Evolutionary conservation across 768 basidiomycete genomes (phyloP).

Genomic region (Grammothele lineata): DNA sequence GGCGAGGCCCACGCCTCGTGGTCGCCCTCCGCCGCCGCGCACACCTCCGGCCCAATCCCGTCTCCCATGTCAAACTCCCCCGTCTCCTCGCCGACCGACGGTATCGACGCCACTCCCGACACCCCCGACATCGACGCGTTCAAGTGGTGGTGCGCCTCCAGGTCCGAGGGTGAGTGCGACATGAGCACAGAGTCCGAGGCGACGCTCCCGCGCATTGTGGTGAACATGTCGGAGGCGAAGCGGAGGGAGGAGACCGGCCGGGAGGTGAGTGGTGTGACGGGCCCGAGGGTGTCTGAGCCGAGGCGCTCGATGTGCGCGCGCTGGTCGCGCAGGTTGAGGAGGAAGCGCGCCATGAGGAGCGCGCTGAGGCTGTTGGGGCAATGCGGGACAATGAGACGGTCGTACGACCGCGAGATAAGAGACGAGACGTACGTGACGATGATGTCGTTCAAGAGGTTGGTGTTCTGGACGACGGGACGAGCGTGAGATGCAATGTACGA

Average conservation of each 20-base stretch:
- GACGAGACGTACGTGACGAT: conserved; percentile 10
- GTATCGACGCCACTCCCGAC: background rate
- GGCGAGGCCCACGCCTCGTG: too few relatives aligned
- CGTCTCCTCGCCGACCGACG: background rate
- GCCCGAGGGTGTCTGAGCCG: too few relatives aligned
- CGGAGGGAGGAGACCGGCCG: conserved; percentile 1
- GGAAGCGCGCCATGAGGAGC: conserved; percentile 14
- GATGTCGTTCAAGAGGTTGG: conserved; percentile 13
- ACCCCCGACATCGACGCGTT: too few relatives aligned
- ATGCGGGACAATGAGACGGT: background rate
- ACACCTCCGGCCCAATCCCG: too few relatives aligned
- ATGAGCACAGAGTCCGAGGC: background rate
- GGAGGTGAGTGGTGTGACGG: too few relatives aligned
- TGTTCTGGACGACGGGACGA: background rate
- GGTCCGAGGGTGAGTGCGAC: too few relatives aligned
- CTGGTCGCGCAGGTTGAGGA: conserved; percentile 13
- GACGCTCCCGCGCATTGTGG: conserved; percentile 6
- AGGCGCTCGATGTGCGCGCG: conserved; percentile 2
- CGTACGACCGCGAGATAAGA: too few relatives aligned
- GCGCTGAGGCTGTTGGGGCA: conserved; percentile 8
- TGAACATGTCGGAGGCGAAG: conserved; percentile 1
- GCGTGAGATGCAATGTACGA: too few relatives aligned
- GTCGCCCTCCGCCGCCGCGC: too few relatives aligned
- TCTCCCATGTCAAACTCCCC: conserved; percentile 5
- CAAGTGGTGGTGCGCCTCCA: too few relatives aligned